phyloP scores from a whole-genome alignment of 2,329 filamentous ascomycete genomes.

The Pseudocercospora fijiensis region DNA sequence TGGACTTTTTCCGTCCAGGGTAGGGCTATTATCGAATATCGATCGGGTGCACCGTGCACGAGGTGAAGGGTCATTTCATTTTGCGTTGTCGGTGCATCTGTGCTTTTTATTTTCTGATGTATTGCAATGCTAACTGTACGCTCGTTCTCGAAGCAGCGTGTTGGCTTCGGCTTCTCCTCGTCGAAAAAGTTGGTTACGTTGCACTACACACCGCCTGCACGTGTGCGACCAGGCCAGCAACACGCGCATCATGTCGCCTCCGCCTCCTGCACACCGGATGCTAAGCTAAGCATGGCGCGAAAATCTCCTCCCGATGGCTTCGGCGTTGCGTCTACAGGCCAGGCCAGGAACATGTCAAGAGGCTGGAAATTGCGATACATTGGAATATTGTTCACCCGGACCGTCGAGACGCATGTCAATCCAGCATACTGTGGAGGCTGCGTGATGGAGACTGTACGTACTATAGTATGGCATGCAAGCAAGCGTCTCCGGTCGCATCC shows the following conservation, averaged over 20 bases:
- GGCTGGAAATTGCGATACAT: background rate
- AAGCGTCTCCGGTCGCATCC: background rate
- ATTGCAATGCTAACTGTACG: background rate
- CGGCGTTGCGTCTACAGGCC: background rate
- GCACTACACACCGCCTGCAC: constrained; percentile 2
- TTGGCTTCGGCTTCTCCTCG: background rate
- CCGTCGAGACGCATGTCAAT: background rate
- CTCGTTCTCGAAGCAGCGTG: background rate
- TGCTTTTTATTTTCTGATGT: background rate
- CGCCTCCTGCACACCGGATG: background rate
- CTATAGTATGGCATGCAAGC: background rate
- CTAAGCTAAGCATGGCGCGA: background rate
- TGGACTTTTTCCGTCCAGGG: too few relatives aligned
- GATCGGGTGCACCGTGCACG: too few relatives aligned
- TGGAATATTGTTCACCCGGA: background rate
- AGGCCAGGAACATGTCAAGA: background rate
- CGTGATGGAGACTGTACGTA: background rate
- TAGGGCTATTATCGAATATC: too few relatives aligned
- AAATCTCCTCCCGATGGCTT: constrained; percentile 2
- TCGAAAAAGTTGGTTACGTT: background rate
- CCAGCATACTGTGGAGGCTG: background rate
- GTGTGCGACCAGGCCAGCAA: background rate
- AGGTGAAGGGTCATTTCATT: too few relatives aligned
- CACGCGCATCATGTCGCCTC: background rate
- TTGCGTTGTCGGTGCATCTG: background rate